phyloP scores from a whole-genome alignment of 176 grass and related monocot genomes.

The Thalia dealbata region DNA sequence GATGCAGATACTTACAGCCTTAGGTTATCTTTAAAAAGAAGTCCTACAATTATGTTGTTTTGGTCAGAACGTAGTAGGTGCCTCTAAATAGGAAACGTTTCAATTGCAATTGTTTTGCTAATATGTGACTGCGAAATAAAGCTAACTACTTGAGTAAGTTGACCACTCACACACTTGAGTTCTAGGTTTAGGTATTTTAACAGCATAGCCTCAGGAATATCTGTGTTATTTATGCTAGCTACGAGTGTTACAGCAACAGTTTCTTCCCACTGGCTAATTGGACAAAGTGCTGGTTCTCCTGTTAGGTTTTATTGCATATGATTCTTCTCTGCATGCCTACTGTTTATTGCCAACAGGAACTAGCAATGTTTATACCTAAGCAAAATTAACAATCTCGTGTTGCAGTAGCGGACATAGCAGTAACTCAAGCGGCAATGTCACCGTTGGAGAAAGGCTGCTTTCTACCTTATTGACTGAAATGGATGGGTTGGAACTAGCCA shows the following conservation, averaged over 20 bases:
- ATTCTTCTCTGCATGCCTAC: background rate
- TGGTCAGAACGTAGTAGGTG: background rate
- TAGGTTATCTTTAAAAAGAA: background rate
- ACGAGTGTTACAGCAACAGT: background rate
- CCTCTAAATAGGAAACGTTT: background rate
- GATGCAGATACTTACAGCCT: background rate
- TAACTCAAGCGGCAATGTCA: slow-evolving; percentile 37
- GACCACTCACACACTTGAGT: background rate
- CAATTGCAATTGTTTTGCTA: background rate
- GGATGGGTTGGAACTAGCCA: slow-evolving; percentile 80
- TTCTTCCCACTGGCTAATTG: background rate
- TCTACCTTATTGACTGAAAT: slow-evolving; percentile 88
- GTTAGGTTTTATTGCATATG: background rate
- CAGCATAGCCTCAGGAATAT: background rate
- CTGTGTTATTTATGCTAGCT: background rate
- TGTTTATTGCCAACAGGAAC: too few species aligned
- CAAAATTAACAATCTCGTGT: background rate
- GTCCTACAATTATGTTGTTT: background rate
- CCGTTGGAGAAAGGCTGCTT: slow-evolving; percentile 78
- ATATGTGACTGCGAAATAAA: background rate
- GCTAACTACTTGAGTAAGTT: background rate
- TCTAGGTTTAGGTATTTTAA: background rate
- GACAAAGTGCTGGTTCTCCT: background rate
- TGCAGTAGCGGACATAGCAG: slow-evolving; percentile 42
- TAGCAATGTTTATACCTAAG: background rate